Evolutionary conservation across 1,284 basidiomycete species (phyloP), one percentile per base, ranked within the genome.

Genomic region (Xerocomus cyaneibrunnescens): DNA sequence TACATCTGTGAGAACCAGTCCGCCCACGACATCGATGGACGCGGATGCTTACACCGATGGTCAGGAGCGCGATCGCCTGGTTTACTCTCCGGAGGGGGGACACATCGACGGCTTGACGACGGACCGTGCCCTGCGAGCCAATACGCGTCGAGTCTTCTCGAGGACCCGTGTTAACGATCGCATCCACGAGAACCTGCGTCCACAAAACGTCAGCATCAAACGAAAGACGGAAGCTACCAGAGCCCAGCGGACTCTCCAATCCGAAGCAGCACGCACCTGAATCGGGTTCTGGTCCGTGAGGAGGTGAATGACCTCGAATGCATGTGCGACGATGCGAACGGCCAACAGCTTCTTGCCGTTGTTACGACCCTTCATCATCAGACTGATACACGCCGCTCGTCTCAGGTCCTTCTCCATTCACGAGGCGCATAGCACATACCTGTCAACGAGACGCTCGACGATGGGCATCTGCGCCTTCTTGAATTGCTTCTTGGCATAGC

Each of bases 291-390:
- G 94, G 85, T 99, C 97, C 67, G 94, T 94, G 76, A 99, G 92
- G 72, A 99, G 93, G 84, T 99, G 91, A 77, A 99, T 97, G 77
- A 99, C 97, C 81, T 99, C 97, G 74, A 99, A 99, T 51, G 97
- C 93, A 78, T 99, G 97, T 58, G 94, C 92, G 67, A 99, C 97
- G 68, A 99, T 99, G 76, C 97, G 94, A 76, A 99, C 93, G 67
- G 97, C 90, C 78, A 99, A 81, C 74, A 98, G 88, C 81, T 99
- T 99, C 85, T 99, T 99, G 72, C 97, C 97, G 81, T 97, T 99
- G 90, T 99, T 99, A 76, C 97, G 94, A 63, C 97, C 97, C 81
- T 99, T 98, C 96, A 99, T 99, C 97, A 99, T 98, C 73, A 97
- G 78, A 72, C 92, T 94, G 63, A 41, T 21, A 19, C 10, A n/a